Evolutionary conservation across 306 rosid species (phyloP).

Genomic region (peach (Prunus persica)): Prunus_persica_NCBIv2 NC_034010.1:27828001-27828500

Average conservation of each 20-base stretch:
- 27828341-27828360: no score
- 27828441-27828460: background rate
- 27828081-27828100: no score
- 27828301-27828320: background rate
- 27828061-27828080: no score
- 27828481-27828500: background rate
- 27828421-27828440: background rate
- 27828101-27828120: no score
- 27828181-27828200: no score
- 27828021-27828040: no score
- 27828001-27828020: no score
- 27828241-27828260: background rate
- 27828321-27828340: background rate
- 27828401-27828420: background rate
- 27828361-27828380: background rate
- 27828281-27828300: background rate
- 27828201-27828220: background rate
- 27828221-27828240: background rate
- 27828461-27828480: slow-evolving; percentile 15
- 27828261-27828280: background rate
- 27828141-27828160: no score
- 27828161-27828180: no score
- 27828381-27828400: background rate
- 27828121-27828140: no score
- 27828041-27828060: no score